Evolutionary conservation across 179 eudicot species (phyloP).

Genomic region (Silene noctiflora): DNA sequence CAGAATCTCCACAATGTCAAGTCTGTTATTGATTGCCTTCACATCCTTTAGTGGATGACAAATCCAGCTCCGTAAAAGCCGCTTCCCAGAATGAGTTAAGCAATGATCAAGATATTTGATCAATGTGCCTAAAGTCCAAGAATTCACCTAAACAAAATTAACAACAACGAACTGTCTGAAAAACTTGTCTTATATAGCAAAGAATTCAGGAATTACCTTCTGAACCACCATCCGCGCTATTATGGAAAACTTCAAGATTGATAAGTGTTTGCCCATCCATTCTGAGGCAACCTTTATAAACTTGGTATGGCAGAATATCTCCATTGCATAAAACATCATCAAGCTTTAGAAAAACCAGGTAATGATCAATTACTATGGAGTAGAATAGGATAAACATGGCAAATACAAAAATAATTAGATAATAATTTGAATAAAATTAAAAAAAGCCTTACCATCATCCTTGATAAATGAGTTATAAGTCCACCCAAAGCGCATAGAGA

Average conservation of each 20-base stretch:
- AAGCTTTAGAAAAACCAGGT: slow-evolving; percentile 39
- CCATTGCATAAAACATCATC: slow-evolving; percentile 81
- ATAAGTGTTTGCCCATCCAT: slow-evolving; percentile 95
- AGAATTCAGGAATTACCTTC: slow-evolving; percentile 45
- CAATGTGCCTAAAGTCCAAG: slow-evolving; percentile 67
- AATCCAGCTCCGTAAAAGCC: slow-evolving; percentile 91
- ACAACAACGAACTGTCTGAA: slow-evolving; percentile 3
- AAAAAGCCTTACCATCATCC: slow-evolving; percentile 65
- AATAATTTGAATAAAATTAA: neutral
- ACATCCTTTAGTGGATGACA: slow-evolving; percentile 90
- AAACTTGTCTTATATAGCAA: slow-evolving; percentile 6
- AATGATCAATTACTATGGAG: slow-evolving; percentile 5
- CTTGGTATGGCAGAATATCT: slow-evolving; percentile 76
- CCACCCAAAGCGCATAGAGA: slow-evolving; percentile 86
- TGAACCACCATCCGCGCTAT: slow-evolving; percentile 80
- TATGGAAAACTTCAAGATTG: slow-evolving; percentile 85
- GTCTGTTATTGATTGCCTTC: slow-evolving; percentile 68
- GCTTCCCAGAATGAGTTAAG: slow-evolving; percentile 75
- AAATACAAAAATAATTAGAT: neutral
- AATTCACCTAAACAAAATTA: slow-evolving; percentile 11
- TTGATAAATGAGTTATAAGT: slow-evolving; percentile 64
- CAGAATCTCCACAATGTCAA: slow-evolving; percentile 69
- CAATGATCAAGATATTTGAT: slow-evolving; percentile 83
- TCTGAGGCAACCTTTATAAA: slow-evolving; percentile 87
- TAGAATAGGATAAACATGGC: neutral